Base-by-base conservation (phyloP, 2,329 filamentous ascomycete species). In the Sclerotinia borealis region DNA sequence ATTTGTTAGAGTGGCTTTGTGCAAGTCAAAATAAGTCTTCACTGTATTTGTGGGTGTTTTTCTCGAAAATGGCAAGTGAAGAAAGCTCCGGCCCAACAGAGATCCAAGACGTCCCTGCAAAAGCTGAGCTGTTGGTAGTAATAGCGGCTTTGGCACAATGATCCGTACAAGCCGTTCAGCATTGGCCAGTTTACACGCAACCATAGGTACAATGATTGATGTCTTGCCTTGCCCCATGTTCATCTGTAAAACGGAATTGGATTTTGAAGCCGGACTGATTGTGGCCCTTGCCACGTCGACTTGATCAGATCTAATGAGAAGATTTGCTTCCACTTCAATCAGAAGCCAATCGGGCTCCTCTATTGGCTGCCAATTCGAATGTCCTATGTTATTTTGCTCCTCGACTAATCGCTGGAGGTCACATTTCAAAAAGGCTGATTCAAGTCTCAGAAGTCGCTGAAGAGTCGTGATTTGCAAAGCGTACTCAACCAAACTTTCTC, bases 181-280 rank as follows among this genome's bases (percentile, higher is more conserved):
- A 66, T 85, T 73, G 0, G 82, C 81, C 0, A 85, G 71, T 0
- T 77, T 65, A 0, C 76, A 75, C 0, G 79, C 76, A 0, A 76
- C 80, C 78, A 85, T 82, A 0, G 82, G 83, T 8, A 85, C 79
- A 27, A 85, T 82, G 55, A 78, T 79, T 0, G 81, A 83, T 0
- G 83, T 85, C 72, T 86, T 87, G 76, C 81, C 82, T 75, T 86
- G 80, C 0, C 86, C 86, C 86, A 89, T 89, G 65, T 88, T 85
- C 74, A 89, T 80, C 65, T 89, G 86, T 1, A 88, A 67, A 0
- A 89, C 83, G 0, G 85, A 85, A 64, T 88, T 89, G 0, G 74
- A 66, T 0, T 76, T 75, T 0, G 81, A 83, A 0, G 68, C 62
- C 0, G 87, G 86, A 0, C 74, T 74, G 1, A 87, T 85, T 22